Evolutionary conservation across 163 green algal species (phyloP).

Genomic region (Prototheca wickerhamii): DNA sequence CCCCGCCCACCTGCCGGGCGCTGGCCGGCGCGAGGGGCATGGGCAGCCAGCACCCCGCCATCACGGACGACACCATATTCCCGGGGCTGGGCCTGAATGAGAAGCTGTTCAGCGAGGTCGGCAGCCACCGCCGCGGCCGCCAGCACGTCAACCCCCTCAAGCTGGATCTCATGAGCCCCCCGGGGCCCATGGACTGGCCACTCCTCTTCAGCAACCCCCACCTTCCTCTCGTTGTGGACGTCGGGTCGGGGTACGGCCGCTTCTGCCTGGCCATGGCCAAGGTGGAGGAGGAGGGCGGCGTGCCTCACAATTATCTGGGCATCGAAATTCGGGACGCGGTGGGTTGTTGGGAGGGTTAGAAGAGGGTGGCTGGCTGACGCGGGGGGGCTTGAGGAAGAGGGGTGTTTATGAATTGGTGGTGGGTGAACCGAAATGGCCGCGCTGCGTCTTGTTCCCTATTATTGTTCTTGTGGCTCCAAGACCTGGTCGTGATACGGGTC

Average conservation of each 20-base stretch:
- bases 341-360: too few relatives aligned
- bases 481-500: too few relatives aligned
- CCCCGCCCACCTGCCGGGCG: too few relatives aligned
- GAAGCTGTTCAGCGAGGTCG: neutral
- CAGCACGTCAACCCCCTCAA: slow-evolving; percentile 93
- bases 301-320: slow-evolving; percentile 68
- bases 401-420: too few relatives aligned
- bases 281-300: neutral
- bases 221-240: slow-evolving; percentile 66
- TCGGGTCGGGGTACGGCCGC: slow-evolving; percentile 69
- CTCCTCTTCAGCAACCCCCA: slow-evolving; percentile 38
- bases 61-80: neutral
- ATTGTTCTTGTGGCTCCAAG: too few relatives aligned
- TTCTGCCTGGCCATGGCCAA: slow-evolving; percentile 64
- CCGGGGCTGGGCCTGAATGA: neutral
- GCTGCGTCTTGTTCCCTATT: too few relatives aligned
- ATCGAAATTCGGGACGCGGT: slow-evolving; percentile 72
- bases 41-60: too few relatives aligned
- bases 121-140: slow-evolving; percentile 13
- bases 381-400: too few relatives aligned
- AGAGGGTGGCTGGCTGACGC: too few relatives aligned
- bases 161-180: slow-evolving; percentile 43
- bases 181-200: slow-evolving; percentile 39
- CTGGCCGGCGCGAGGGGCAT: too few relatives aligned
- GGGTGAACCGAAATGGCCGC: too few relatives aligned